Base-by-base conservation (phyloP, 768 basidiomycete genomes). In the Fomitopsis serialis region DNA sequence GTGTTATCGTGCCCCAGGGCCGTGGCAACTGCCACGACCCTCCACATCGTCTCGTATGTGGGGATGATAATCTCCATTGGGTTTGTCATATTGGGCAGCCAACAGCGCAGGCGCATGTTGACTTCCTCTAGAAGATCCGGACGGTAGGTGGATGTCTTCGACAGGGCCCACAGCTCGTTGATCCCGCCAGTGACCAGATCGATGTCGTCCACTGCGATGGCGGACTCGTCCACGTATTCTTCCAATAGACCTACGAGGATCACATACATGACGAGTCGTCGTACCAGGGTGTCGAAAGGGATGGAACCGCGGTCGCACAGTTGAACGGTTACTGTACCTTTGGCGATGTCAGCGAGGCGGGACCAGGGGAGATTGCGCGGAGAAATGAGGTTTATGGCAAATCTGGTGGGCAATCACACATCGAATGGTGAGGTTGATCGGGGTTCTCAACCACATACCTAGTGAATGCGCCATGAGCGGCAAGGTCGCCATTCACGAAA, bases 1-100 rank as follows among this genome's bases (percentile, higher is more conserved):
- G 70, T 58, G 3, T 69, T 54, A n/a, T 69, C 64, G 42, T 68
- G 60, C 13, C 72, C 65, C 47, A 74, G 66, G 1, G 77, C 74
- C 0, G 78, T 61, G 0, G 68, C 60, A 6, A 68, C 67, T 1
- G 82, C 82, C 48, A 81, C 69, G 21, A 84, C 74, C 12, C 81
- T 74, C 84, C 84, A 85, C 43, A 84, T 65, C 0, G 78, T 79
- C 61, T 85, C 84, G 71, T 80, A 85, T 0, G 78, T 67, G 0
- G 83, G 83, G 42, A 85, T 73, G 51, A 85, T 70, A 52, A 73
- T 73, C 43, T 83, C 72, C 15, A 84, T 63, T 0, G 78, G 76
- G 36, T 76, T 71, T 1, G 68, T 65, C 48, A 68, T 71, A 3
- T 25, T 53, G 1, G 75, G 72, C 22, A 84, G 55, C 55, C 83